phyloP scores from a whole-genome alignment of 2,329 filamentous ascomycete genomes.

The Drechslerella dactyloides region DNA sequence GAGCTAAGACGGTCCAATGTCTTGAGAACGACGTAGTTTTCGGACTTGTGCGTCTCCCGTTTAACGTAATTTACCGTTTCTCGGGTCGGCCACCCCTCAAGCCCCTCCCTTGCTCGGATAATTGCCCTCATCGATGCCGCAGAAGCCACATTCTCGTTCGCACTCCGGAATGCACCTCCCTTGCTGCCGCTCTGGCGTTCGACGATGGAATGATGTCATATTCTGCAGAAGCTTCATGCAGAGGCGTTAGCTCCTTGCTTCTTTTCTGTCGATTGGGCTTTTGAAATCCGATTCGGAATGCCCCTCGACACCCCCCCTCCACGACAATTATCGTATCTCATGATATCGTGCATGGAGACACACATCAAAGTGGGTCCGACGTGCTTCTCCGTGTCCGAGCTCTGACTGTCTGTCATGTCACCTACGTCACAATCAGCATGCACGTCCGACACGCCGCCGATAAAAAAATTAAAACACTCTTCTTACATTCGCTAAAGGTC shows the following conservation, averaged over 20 bases:
- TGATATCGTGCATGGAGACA: neutral
- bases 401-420: neutral
- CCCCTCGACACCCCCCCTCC: neutral
- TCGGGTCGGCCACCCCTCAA: neutral
- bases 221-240: neutral
- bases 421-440: neutral
- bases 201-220: neutral
- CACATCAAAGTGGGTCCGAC: neutral
- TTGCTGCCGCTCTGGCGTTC: neutral
- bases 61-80: conserved; percentile 8
- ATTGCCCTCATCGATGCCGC: conserved; percentile 5
- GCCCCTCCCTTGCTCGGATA: conserved; percentile 1
- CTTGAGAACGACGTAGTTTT: conserved; percentile 22
- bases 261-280: neutral
- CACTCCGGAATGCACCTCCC: neutral
- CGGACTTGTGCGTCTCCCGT: neutral
- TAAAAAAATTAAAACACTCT: neutral
- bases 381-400: neutral
- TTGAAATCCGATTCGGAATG: conserved; percentile 1
- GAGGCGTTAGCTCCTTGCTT: conserved; percentile 4
- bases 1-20: conserved; percentile 30
- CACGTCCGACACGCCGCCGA: neutral
- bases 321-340: neutral
- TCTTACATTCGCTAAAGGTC: neutral
- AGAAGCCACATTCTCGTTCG: conserved; percentile 1